Evolutionary conservation across 257 asterid species (phyloP).

Genomic region (Fraxinus quadrangulata): DNA sequence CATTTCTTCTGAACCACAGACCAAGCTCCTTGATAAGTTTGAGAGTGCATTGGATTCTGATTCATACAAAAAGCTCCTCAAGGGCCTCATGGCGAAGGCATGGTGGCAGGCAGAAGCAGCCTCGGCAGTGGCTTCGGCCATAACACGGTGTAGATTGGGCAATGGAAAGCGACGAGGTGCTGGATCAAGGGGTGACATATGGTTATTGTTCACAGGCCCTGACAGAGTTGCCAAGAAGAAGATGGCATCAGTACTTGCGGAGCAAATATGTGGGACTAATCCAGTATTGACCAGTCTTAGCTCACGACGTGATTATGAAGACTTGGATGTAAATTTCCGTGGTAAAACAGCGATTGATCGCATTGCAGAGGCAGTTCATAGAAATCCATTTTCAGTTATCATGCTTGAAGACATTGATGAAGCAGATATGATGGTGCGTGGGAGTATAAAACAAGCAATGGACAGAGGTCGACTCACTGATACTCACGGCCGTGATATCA

Average conservation of each 20-base stretch:
- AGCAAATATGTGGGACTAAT: constrained; percentile 60
- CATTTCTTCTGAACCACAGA: constrained; percentile 63
- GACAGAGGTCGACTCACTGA: constrained; percentile 75
- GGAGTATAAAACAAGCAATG: constrained; percentile 61
- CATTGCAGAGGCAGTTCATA: constrained; percentile 71
- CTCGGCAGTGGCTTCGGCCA: constrained; percentile 67
- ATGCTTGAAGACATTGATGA: constrained; percentile 85
- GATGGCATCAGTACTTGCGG: constrained; percentile 75
- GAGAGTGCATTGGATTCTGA: constrained; percentile 64
- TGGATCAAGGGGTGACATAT: constrained; percentile 66
- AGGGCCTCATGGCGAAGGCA: constrained; percentile 83
- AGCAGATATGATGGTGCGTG: constrained; percentile 62
- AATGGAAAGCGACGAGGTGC: constrained; percentile 54
- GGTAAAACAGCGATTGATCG: constrained; percentile 82
- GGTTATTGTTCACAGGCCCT: constrained; percentile 88
- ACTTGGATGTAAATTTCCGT: constrained; percentile 44
- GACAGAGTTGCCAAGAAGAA: constrained; percentile 80
- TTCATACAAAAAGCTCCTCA: constrained; percentile 73
- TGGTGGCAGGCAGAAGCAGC: constrained; percentile 99
- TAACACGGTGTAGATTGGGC: constrained; percentile 68
- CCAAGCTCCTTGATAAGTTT: constrained; percentile 57
- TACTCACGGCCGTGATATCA: constrained; percentile 85
- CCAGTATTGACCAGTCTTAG: constrained; percentile 61
- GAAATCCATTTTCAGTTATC: constrained; percentile 78
- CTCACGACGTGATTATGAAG: constrained; percentile 50